Base-by-base conservation (phyloP, 2,329 filamentous ascomycete genomes). In the Fusarium kyushuense region DNA sequence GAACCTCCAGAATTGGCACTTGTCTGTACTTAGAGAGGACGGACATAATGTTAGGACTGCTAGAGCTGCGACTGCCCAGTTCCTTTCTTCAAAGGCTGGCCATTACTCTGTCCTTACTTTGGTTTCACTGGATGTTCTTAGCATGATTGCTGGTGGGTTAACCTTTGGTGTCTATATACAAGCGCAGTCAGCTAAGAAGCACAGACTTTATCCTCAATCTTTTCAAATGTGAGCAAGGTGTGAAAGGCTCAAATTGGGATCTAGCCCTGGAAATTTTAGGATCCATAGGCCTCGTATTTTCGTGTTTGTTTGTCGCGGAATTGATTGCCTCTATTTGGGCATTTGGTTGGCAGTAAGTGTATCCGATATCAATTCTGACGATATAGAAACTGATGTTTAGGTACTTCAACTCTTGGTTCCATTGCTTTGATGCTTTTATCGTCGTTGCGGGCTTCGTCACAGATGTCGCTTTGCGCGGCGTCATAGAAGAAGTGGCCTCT, bases 381-480 rank as follows among this genome's bases (percentile, higher is more conserved):
- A 2, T 4, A 1, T 4, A 2, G 3, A 6, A 4, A 5, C 59
- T 63, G 6, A 61, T 25, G 6, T 0, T 1, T 2, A 63, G 60
- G 6, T 63, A 63, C 16, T 63, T 63, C 4, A 58, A 63, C 14
- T 58, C 58, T 1, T 63, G 60, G 52, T 63, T 63, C 0, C 58
- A 63, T 2, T 63, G 58, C 2, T 63, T 63, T 10, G 51, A 63
- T 3, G 45, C 52, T 2, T 63, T 51, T 5, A 63, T 63, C 3
- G 52, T 63, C 2, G 30, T 58, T 10, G 58, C 58, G 8, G 60
- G 58, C 3, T 63, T 63, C 14, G 19, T 63, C 0, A 63, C 58
- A 0, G 58, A 63, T 9, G 60, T 63, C 1, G 51, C 59, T 3
- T 33, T 63, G 0, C 58, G 60, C 0, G 58, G 58, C 3, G 57